A percentile compares a stretch with the other conserved stretches of the same genome.
Conservation (phyloP, 768 basidiomycete genomes). For the Kwoniella newhampshirensis region DNA sequence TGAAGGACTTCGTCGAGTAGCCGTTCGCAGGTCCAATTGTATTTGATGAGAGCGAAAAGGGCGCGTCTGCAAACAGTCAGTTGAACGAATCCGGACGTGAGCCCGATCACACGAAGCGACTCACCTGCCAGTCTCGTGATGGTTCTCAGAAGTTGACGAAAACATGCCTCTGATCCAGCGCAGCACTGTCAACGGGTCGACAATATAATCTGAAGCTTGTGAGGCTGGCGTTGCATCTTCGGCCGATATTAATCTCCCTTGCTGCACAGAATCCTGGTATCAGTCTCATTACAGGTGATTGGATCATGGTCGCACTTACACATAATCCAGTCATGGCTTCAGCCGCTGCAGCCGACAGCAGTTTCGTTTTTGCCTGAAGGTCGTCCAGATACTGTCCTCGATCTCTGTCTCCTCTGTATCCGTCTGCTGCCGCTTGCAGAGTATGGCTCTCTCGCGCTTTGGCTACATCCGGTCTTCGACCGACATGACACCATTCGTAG, state of each 20-base stretch:
- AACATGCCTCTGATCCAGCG: conserved; percentile 53
- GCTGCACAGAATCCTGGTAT: conserved; percentile 56
- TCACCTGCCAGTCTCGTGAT: conserved; percentile 40
- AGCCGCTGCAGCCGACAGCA: conserved; percentile 77
- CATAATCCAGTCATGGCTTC: conserved; percentile 83
- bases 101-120: neutral
- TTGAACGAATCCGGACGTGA: neutral
- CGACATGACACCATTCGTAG: conserved; percentile 91
- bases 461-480: conserved; percentile 69
- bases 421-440: conserved; percentile 65
- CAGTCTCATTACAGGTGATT: neutral
- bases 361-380: conserved; percentile 62
- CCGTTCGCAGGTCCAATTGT: conserved; percentile 60
- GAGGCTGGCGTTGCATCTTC: conserved; percentile 35
- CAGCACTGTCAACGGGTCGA: conserved; percentile 47
- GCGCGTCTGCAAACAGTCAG: conserved; percentile 65
- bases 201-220: conserved; percentile 31
- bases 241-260: conserved; percentile 68
- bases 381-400: conserved; percentile 56
- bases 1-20: conserved; percentile 67
- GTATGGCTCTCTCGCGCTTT: conserved; percentile 70
- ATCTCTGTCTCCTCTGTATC: conserved; percentile 61
- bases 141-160: conserved; percentile 25
- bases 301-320: conserved; percentile 68
- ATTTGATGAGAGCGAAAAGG: conserved; percentile 66